Conservation (phyloP, 2,329 filamentous ascomycete genomes). For the Fusarium dlaminii region DNA sequence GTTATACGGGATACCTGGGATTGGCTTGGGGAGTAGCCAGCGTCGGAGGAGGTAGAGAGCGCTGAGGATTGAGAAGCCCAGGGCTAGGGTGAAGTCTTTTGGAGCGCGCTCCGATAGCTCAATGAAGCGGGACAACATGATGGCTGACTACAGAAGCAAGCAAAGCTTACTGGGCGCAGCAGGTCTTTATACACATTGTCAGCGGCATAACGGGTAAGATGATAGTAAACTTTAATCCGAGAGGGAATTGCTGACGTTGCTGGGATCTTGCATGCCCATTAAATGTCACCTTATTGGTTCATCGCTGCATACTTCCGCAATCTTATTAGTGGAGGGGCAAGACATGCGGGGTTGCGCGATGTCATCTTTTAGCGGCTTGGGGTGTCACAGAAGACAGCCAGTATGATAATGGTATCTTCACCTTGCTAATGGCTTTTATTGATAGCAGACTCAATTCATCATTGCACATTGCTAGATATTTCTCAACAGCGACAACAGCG, state of each 20-base stretch:
- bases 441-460: background rate
- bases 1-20: conserved; percentile 27
- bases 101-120: background rate
- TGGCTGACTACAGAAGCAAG: background rate
- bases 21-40: conserved; percentile 15
- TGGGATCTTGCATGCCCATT: background rate
- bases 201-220: accelerated
- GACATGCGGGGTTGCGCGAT: background rate
- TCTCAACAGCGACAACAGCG: accelerated
- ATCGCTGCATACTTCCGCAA: background rate
- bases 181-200: background rate
- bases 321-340: background rate
- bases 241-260: background rate
- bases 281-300: background rate
- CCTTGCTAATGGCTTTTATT: background rate
- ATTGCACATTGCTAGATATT: accelerated
- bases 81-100: background rate
- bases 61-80: background rate
- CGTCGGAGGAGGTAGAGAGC: background rate
- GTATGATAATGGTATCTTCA: background rate
- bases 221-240: background rate
- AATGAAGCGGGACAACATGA: background rate
- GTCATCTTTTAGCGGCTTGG: background rate
- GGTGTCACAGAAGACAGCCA: background rate
- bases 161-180: background rate